Percentiles rank a stretch among this genome's conserved stretches.
Evolutionary conservation across 331 rosid genomes (phyloP).

Genomic region (Saraca asoca): DNA sequence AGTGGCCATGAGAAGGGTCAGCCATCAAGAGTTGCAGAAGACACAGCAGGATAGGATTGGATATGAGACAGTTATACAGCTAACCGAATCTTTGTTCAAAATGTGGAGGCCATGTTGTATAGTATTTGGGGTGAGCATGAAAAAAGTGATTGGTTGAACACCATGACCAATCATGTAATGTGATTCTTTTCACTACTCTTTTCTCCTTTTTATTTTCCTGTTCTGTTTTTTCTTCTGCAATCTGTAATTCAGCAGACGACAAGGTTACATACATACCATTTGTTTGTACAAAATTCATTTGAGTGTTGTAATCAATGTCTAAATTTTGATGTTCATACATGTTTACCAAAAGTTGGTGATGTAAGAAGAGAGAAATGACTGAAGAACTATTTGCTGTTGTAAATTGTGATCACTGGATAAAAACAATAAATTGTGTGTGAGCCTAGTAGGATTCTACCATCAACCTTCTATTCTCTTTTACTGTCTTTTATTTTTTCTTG

Average conservation of each 20-base stretch:
- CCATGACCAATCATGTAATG: conserved; percentile 54
- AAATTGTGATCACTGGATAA: conserved; percentile 24
- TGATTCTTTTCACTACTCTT: conserved; percentile 43
- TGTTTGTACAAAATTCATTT: conserved; percentile 67
- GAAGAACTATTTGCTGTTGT: conserved; percentile 27
- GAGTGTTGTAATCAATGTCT: conserved; percentile 56
- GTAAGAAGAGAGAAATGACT: conserved; percentile 38
- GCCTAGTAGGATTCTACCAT: conserved; percentile 5
- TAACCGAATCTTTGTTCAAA: conserved; percentile 45
- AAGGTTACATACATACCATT: conserved; percentile 49
- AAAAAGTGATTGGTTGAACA: conserved; percentile 50
- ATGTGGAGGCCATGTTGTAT: conserved; percentile 49
- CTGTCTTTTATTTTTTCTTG: too few species aligned
- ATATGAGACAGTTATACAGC: conserved; percentile 39
- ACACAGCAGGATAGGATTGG: conserved; percentile 36
- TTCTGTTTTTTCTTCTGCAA: conserved; percentile 34
- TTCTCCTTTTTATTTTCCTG: conserved; percentile 12
- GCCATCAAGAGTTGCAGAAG: conserved; percentile 47
- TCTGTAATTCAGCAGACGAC: conserved; percentile 43
- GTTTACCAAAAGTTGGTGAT: conserved; percentile 38
- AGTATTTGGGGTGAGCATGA: conserved; percentile 46
- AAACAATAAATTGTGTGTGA: conserved; percentile 8
- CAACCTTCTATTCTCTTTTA: not conserved
- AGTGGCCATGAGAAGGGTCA: conserved; percentile 41
- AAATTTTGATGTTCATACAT: conserved; percentile 44